Evolutionary conservation across 1,284 basidiomycete species (phyloP), one percentile per base, ranked within the genome.

Genomic region (Cerrena zonata): DNA sequence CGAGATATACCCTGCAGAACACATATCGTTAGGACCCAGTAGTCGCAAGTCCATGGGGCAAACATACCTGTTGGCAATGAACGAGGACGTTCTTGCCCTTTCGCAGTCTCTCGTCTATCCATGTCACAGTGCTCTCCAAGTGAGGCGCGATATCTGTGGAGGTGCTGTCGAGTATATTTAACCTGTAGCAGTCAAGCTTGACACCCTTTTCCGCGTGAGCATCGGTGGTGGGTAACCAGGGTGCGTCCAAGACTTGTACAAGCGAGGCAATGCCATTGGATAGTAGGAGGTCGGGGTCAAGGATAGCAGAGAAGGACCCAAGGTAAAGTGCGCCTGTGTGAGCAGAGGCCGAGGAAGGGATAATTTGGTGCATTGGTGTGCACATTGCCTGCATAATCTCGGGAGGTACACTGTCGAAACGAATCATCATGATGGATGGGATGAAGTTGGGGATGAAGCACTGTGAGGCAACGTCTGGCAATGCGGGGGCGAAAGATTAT

Each of bases 371-470:
- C 85, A 88, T 86, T 0, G 86, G 85, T 0, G 85, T 88, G 70
- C 83, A 86, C 79, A 88, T 84, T 15, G 86, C 80, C 65, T 86
- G 80, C 75, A 84, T 80, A 50, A 87, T 82, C 57, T 86, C 85
- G 27, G 77, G 76, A 12, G 84, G 72, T 52, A 87, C 66, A 53
- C 71, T 75, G 62, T 85, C 83, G 72, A 86, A 87, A 53, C 82
- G 76, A 62, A 88, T 86, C 84, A 88, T 87, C 45, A 88, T 87
- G 45, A 55, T 62, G n/a, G n/a, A n/a, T n/a, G n/a, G n/a, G 15
- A 7, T 7, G 30, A 15, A 34, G 30, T 7, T 7, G 7, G 30
- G 15, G 30, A 34, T 7, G 30, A 15, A 34, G 15, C 30, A 34
- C 7, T 7, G 30, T 15, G 30, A 15, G 7, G 15, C 15, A 34